phyloP scores from a whole-genome alignment of 345 rosid species.

The Bruguiera sexangula region DNA sequence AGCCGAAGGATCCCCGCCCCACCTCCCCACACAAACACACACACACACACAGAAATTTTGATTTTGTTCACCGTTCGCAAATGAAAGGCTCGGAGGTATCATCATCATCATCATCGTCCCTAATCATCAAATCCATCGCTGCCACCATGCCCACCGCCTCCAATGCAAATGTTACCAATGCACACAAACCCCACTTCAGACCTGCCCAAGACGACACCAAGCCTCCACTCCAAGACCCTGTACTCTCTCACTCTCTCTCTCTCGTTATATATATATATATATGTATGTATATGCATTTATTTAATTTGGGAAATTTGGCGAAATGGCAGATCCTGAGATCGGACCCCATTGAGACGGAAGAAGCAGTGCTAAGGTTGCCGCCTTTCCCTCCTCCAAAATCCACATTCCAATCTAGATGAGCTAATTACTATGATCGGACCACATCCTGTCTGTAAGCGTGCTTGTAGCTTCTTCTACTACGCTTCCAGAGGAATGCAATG shows the following conservation, averaged over 20 bases:
- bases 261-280: neutral
- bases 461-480: too few species aligned
- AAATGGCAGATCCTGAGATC: constrained; percentile 58
- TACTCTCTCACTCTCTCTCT: constrained; percentile 23
- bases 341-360: constrained; percentile 71
- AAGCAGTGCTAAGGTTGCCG: constrained; percentile 69
- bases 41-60: too few species aligned
- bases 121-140: constrained; percentile 2
- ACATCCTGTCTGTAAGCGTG: too few species aligned
- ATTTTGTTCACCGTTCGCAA: neutral
- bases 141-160: constrained; percentile 2
- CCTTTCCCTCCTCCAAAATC: constrained; percentile 27
- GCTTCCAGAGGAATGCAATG: too few species aligned
- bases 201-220: constrained; percentile 72
- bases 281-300: neutral
- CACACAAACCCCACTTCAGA: constrained; percentile 53
- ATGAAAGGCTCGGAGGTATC: constrained; percentile 3
- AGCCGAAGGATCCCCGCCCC: too few species aligned
- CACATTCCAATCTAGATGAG: too few species aligned
- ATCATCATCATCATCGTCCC: neutral
- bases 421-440: too few species aligned
- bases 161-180: neutral
- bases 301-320: neutral
- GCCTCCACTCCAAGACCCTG: constrained; percentile 73
- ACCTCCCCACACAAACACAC: too few species aligned